These are phyloP conservation scores for Paramecium tetraurelia DNA, from an alignment of 73 alveolate genomes.

Conservation along the genomic window DNA sequence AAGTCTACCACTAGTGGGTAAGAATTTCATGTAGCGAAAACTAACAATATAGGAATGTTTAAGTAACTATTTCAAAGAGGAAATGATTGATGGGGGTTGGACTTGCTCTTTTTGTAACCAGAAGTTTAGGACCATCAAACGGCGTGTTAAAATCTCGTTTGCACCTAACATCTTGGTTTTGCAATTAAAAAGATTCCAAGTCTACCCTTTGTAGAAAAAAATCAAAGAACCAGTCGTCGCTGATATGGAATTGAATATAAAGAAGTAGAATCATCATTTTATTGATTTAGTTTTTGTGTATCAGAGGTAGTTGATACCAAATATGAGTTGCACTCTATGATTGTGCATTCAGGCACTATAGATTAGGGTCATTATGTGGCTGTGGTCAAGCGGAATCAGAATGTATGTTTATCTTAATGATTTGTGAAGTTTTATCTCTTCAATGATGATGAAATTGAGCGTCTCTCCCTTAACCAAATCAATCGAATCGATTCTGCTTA, in stretches of 20 bases:
- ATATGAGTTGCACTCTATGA: neutral
- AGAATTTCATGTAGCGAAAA: neutral
- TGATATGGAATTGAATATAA: slow-evolving; percentile 14
- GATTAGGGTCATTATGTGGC: slow-evolving; percentile 40
- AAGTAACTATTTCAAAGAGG: neutral
- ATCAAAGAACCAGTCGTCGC: neutral
- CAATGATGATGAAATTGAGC: slow-evolving; percentile 39
- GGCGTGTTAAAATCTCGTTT: neutral
- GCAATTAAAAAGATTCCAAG: neutral
- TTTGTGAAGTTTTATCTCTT: slow-evolving; percentile 19
- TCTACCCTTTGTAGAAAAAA: neutral
- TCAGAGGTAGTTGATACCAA: neutral
- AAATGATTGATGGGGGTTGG: neutral
- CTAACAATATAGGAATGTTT: neutral
- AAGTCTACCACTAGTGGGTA: neutral
- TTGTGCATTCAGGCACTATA: slow-evolving; percentile 10
- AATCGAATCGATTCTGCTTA: neutral
- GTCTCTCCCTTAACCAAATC: neutral
- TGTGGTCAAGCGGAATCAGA: neutral
- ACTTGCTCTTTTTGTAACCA: neutral
- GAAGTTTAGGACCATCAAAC: neutral
- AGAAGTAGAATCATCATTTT: neutral
- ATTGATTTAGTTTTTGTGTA: neutral
- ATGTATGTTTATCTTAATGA: neutral
- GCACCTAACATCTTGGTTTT: neutral